A percentile compares a stretch with the other conserved stretches of the same genome.
These are phyloP conservation scores for Daldinia childiae DNA, from an alignment of 495 filamentous ascomycete species.

Conservation along the genomic window DNA sequence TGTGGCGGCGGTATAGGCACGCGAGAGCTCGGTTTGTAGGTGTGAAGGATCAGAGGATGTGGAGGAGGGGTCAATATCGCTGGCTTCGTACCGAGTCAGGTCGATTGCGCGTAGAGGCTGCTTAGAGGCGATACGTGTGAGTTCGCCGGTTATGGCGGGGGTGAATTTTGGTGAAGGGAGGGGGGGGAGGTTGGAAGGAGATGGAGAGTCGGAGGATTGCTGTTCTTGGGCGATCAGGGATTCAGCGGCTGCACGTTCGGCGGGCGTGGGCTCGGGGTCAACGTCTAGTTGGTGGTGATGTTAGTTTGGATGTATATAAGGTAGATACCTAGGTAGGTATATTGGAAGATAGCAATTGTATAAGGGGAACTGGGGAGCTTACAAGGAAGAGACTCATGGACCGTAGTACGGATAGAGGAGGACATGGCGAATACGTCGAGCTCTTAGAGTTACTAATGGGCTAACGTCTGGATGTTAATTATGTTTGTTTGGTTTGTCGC, in stretches of 20 bases:
- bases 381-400: slow-evolving; percentile 90
- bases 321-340: background rate
- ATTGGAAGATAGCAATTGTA: background rate
- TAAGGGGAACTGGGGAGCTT: slow-evolving; percentile 40
- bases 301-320: slow-evolving; percentile 25
- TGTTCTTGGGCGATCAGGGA: slow-evolving; percentile 71
- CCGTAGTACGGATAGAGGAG: slow-evolving; percentile 69
- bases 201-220: slow-evolving; percentile 56
- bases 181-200: slow-evolving; percentile 44
- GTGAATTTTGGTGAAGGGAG: slow-evolving; percentile 59
- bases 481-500: no score
- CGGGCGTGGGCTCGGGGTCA: slow-evolving; percentile 70
- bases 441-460: background rate
- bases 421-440: slow-evolving; percentile 61
- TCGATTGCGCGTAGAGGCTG: slow-evolving; percentile 73
- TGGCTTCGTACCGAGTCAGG: slow-evolving; percentile 80
- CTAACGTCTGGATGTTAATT: background rate
- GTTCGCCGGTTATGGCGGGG: slow-evolving; percentile 69
- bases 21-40: slow-evolving; percentile 44
- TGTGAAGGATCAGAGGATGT: slow-evolving; percentile 24
- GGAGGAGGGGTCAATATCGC: slow-evolving; percentile 40
- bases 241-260: slow-evolving; percentile 66
- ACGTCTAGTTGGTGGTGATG: slow-evolving; percentile 64
- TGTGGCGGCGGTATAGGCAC: slow-evolving; percentile 70
- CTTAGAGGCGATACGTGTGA: slow-evolving; percentile 49